These are phyloP conservation scores for Nephelium lappaceum DNA, from an alignment of 345 rosid genomes.

Conservation along the genomic window DNA sequence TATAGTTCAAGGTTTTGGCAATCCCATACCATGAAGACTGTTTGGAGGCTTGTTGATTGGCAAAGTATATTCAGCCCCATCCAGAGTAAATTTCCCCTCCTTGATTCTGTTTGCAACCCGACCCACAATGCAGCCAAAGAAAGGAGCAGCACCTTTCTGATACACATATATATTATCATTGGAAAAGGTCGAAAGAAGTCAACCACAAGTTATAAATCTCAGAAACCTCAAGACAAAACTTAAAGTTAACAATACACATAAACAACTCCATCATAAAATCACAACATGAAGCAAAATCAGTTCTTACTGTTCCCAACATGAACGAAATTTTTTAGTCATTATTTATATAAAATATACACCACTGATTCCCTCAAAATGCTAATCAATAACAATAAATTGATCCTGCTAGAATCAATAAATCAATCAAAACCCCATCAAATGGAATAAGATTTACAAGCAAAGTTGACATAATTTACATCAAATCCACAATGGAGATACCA, in stretches of 20 bases:
- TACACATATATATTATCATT: conserved; percentile 7
- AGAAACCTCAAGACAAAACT: neutral
- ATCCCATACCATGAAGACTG: conserved; percentile 84
- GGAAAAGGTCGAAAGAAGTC: neutral
- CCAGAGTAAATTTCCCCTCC: conserved; percentile 77
- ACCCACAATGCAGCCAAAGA: conserved; percentile 93
- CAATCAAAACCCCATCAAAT: too few relatives aligned
- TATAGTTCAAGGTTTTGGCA: neutral
- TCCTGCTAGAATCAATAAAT: too few relatives aligned
- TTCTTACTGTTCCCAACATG: neutral
- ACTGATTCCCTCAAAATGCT: neutral
- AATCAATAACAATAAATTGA: neutral
- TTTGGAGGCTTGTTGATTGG: conserved; percentile 90
- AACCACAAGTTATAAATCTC: neutral
- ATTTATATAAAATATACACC: neutral
- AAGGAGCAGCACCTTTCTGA: conserved; percentile 84
- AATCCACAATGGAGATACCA: neutral
- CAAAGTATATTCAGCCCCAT: conserved; percentile 69
- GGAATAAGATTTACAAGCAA: too few relatives aligned
- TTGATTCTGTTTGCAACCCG: conserved; percentile 90
- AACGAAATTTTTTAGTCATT: neutral
- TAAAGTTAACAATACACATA: neutral
- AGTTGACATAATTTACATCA: too few relatives aligned
- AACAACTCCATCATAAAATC: neutral
- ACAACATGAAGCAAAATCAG: neutral